Evolutionary conservation across 805 yeast genomes (phyloP).

Genomic region (Scheffersomyces lignosus): DNA sequence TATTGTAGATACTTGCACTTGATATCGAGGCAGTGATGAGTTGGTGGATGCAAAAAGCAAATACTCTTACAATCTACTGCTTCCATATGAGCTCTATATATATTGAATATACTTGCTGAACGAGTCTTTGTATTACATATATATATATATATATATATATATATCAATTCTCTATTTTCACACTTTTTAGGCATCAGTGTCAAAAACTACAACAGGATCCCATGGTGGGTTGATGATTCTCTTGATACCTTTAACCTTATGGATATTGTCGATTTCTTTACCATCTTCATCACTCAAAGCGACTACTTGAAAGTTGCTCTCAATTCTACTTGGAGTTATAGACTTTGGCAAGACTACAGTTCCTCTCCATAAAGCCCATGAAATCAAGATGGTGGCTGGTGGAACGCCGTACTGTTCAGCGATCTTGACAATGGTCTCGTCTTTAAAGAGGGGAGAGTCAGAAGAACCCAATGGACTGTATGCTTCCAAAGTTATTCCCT

Average conservation of each 20-base stretch:
- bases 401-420: conserved; percentile 32
- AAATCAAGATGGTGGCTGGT: conserved; percentile 36
- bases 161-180: no score
- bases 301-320: conserved; percentile 33
- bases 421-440: conserved; percentile 24
- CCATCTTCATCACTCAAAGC: conserved; percentile 37
- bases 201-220: conserved; percentile 31
- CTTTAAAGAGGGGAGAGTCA: conserved; percentile 36
- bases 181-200: conserved; percentile 14
- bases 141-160: no score
- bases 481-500: conserved; percentile 23
- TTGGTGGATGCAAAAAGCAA: no score
- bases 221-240: conserved; percentile 40
- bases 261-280: conserved; percentile 19
- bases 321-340: conserved; percentile 29
- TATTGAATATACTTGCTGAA: no score
- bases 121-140: no score
- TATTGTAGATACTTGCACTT: no score
- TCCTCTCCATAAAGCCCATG: conserved; percentile 41
- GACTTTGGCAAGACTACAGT: conserved; percentile 42
- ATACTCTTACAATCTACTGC: no score
- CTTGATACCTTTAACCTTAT: conserved; percentile 22
- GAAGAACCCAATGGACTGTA: conserved; percentile 37
- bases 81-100: no score
- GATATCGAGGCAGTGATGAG: no score